These are phyloP conservation scores for Pleurotus pulmonarius DNA, from an alignment of 768 basidiomycete species.

Conservation along the genomic window DNA sequence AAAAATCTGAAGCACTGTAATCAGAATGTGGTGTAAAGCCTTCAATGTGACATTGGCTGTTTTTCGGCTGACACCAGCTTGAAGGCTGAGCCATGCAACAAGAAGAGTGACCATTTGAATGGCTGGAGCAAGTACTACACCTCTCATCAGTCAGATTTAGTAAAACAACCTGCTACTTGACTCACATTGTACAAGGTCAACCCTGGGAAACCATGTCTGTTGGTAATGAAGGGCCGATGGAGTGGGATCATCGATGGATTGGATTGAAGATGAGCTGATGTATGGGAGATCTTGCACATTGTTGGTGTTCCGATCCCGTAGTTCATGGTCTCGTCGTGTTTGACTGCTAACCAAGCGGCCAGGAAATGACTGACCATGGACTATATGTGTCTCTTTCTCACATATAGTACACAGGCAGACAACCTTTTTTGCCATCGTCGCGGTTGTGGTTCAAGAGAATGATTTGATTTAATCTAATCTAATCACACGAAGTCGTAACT, in stretches of 20 bases:
- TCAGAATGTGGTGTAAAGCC: constrained; percentile 16
- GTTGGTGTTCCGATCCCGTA: not conserved
- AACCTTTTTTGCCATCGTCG: not conserved
- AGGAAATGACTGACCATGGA: not conserved
- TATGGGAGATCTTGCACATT: not conserved
- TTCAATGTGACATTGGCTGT: constrained; percentile 15
- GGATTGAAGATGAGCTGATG: not conserved
- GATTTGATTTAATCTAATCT: not conserved
- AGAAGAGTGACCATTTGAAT: constrained; percentile 5
- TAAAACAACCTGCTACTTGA: too few relatives aligned
- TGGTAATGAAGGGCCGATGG: not conserved
- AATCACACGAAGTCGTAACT: not conserved
- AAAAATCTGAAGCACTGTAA: constrained; percentile 10
- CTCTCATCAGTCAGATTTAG: not conserved
- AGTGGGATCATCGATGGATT: not conserved
- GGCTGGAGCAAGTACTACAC: not conserved
- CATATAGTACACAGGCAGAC: not conserved
- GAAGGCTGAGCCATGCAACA: constrained; percentile 18
- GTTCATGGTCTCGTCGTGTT: not conserved
- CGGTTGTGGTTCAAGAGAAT: not conserved
- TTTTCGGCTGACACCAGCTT: too few relatives aligned
- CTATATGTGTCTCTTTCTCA: not conserved
- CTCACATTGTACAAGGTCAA: not conserved
- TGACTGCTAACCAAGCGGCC: not conserved
- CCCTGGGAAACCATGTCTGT: not conserved